Conservation (phyloP, 441 rosid species). For the Populus tomentosa region DNA sequence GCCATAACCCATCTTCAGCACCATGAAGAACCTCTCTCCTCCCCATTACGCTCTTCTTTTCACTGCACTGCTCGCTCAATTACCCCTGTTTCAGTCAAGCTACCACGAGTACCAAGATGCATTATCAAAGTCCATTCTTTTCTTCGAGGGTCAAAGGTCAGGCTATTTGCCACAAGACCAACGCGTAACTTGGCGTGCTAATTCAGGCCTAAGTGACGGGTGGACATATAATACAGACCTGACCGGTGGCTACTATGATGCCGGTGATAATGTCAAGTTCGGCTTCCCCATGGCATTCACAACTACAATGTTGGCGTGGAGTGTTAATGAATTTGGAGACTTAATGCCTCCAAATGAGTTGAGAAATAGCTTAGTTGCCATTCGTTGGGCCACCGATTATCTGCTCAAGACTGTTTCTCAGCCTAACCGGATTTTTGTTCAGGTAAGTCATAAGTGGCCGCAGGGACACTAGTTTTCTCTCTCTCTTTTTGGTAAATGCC, state of each 20-base stretch:
- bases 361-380: conserved; percentile 60
- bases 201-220: conserved; percentile 75
- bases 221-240: conserved; percentile 63
- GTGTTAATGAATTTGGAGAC: conserved; percentile 76
- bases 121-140: conserved; percentile 76
- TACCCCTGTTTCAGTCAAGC: conserved; percentile 22
- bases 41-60: not conserved
- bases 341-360: conserved; percentile 61
- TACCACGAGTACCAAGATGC: conserved; percentile 69
- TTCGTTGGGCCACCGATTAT: conserved; percentile 82
- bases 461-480: not conserved
- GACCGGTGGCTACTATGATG: conserved; percentile 88
- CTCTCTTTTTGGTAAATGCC: not conserved
- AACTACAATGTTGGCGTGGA: conserved; percentile 80
- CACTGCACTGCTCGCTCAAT: not conserved
- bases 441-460: conserved; percentile 36
- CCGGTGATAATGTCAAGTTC: conserved; percentile 90
- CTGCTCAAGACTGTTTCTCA: conserved; percentile 75
- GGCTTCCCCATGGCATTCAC: conserved; percentile 92
- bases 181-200: conserved; percentile 57
- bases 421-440: conserved; percentile 85
- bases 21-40: conserved; percentile 15
- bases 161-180: conserved; percentile 74
- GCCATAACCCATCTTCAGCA: not conserved
- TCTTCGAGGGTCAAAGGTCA: conserved; percentile 95